A percentile compares a stretch with the other conserved stretches of the same genome.
Conservation (phyloP, 2,329 filamentous ascomycete species). For the Cryphonectria nitschkei region DNA sequence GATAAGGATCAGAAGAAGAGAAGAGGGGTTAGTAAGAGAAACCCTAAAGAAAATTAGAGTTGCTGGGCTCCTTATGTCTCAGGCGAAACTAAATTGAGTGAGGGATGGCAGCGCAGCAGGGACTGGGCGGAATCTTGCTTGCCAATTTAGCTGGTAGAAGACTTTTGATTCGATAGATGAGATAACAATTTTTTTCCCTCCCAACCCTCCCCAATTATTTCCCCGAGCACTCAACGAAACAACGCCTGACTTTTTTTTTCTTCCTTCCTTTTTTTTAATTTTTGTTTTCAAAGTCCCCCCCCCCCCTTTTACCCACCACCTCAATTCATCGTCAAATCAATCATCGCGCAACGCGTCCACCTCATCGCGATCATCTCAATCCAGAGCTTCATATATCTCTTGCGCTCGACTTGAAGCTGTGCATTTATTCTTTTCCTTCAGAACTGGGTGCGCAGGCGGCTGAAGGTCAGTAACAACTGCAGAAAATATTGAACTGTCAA, state of each 20-base stretch:
- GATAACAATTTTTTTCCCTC: constrained; percentile 15
- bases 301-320: background rate
- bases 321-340: background rate
- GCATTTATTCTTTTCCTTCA: background rate
- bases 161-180: constrained; percentile 7
- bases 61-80: constrained; percentile 9
- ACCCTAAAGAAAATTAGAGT: constrained; percentile 1
- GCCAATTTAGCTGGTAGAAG: constrained; percentile 8
- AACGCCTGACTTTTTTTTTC: background rate
- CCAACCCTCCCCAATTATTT: constrained; percentile 18
- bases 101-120: background rate
- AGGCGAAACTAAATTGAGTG: constrained; percentile 14
- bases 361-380: background rate
- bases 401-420: background rate
- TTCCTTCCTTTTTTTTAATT: background rate
- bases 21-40: background rate
- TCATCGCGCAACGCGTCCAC: background rate
- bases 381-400: background rate
- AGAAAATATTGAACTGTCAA: background rate
- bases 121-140: constrained; percentile 6
- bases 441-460: background rate
- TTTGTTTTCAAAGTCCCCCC: background rate
- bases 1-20: background rate
- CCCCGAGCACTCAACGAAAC: constrained; percentile 6
- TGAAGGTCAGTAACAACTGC: background rate